Evolutionary conservation across 2,329 filamentous ascomycete genomes (phyloP), one percentile per base, ranked within the genome.

Genomic region (Stagonosporopsis chrysanthemi): DNA sequence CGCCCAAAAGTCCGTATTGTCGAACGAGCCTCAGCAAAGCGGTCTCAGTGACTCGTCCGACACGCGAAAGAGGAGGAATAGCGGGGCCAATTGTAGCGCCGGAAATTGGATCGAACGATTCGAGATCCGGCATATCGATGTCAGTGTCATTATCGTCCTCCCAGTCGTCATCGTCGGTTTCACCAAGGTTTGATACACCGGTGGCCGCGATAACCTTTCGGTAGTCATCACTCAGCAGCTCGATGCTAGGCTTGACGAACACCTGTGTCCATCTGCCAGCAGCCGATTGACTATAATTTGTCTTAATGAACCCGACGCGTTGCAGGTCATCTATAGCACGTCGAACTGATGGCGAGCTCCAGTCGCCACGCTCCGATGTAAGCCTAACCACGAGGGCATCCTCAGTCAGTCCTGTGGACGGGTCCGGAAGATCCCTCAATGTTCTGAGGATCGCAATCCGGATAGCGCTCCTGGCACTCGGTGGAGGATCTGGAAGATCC

Each of bases 121-220:
- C 54, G 4, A 49, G 54, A 6, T 57, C 54, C 9, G 48, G 48
- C 54, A 57, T 57, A 5, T 43, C 43, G 2, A 41, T 33, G 15
- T 52, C 50, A 4, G 54, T 42, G 9, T 39, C 52, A n/a, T 23
- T 22, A 3, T 54, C 52, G 3, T 33, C 40, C 2, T 51, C 35
- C 31, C 41, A 46, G 3, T 22, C 36, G 4, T 26, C 44, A 19
- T 47, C 26, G 41, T 31, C 12, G 19, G 19, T 6, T 33, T 7
- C 29, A 12, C 31, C 14, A 33, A 15, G 1, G 4, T n/a, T n/a
- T n/a, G n/a, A 6, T 19, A 14, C 15, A 42, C 29, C 24, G 7
- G 12, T 28, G 29, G 17, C 41, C 26, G 4, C 6, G n/a, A 12
- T 33, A n/a, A 9, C 14, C 12, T 35, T 45, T n/a, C 2, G 12